Evolutionary conservation across 2,329 filamentous ascomycete genomes (phyloP).

Genomic region (Fusarium secorum): DNA sequence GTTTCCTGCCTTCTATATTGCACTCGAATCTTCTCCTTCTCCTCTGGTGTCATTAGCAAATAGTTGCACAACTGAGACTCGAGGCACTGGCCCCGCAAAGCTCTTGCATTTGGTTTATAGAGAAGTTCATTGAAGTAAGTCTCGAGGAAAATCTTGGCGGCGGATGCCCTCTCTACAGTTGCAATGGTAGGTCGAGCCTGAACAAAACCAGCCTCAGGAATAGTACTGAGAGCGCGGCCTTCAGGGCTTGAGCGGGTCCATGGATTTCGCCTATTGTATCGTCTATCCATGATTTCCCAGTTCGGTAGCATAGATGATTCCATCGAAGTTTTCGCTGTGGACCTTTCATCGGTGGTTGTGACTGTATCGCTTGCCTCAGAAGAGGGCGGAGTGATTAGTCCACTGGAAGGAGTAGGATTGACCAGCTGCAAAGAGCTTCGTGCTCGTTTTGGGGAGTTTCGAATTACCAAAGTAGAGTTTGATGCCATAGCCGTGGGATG

Average conservation of each 20-base stretch:
- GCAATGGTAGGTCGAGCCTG: constrained; percentile 46
- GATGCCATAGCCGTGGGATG: constrained; percentile 39
- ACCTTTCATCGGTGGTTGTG: constrained; percentile 37
- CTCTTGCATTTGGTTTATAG: constrained; percentile 50
- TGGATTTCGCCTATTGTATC: constrained; percentile 44
- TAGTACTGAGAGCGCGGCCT: constrained; percentile 46
- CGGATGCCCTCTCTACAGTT: constrained; percentile 80
- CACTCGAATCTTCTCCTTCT: constrained; percentile 61
- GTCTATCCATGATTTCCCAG: constrained; percentile 36
- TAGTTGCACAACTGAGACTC: constrained; percentile 63
- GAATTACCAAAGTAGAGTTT: constrained; percentile 43
- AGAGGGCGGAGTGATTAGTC: constrained; percentile 39
- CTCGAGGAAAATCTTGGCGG: constrained; percentile 87
- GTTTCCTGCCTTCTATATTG: constrained; percentile 74
- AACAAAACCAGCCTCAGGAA: constrained; percentile 44
- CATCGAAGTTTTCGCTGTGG: constrained; percentile 47
- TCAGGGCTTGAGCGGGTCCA: constrained; percentile 51
- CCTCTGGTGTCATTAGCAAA: constrained; percentile 60
- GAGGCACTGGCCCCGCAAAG: constrained; percentile 46
- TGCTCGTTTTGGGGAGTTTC: constrained; percentile 27
- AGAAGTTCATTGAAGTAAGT: constrained; percentile 80
- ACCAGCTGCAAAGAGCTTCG: constrained; percentile 42
- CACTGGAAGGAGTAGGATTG: constrained; percentile 18
- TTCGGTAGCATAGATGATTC: constrained; percentile 43
- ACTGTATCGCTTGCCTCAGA: constrained; percentile 40